These are phyloP conservation scores for Globisporangium cylindrosporum DNA, from an alignment of 352 stramenopile genomes.

Conservation along the genomic window DNA sequence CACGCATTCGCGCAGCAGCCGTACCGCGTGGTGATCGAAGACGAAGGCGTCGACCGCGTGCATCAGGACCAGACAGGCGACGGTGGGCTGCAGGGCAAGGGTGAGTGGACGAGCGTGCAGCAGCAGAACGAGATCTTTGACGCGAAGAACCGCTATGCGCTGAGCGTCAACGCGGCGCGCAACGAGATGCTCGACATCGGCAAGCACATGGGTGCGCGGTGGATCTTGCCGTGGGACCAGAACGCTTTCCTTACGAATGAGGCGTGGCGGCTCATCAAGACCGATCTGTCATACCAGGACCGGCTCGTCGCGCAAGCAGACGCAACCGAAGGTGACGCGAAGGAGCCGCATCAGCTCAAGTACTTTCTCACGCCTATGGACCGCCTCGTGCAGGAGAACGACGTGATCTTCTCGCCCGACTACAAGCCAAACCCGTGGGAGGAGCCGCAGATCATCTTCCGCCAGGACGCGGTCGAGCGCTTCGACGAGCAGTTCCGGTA, in stretches of 20 bases:
- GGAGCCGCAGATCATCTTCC: slow-evolving; percentile 60
- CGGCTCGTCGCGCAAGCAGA: slow-evolving; percentile 2
- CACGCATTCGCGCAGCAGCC: slow-evolving; percentile 28
- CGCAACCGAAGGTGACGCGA: background rate
- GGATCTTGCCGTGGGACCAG: slow-evolving; percentile 56
- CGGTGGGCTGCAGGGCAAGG: slow-evolving; percentile 9
- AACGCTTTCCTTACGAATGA: slow-evolving; percentile 43
- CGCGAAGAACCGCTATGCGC: slow-evolving; percentile 45
- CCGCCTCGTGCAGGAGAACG: slow-evolving; percentile 39
- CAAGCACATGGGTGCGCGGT: slow-evolving; percentile 27
- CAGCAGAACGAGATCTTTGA: slow-evolving; percentile 42
- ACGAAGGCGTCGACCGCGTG: slow-evolving; percentile 31
- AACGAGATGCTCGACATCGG: slow-evolving; percentile 52
- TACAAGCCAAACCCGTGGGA: slow-evolving; percentile 42
- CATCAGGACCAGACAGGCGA: slow-evolving; percentile 17
- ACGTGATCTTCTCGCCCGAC: slow-evolving; percentile 31
- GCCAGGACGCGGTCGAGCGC: slow-evolving; percentile 36
- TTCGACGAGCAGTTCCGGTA: slow-evolving; percentile 59
- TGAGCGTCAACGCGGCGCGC: slow-evolving; percentile 47
- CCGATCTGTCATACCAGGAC: slow-evolving; percentile 16
- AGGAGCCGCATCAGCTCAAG: slow-evolving; percentile 24
- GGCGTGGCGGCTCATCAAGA: slow-evolving; percentile 44
- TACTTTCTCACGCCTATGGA: slow-evolving; percentile 60
- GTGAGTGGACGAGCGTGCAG: slow-evolving; percentile 31
- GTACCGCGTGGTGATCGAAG: slow-evolving; percentile 46